A percentile compares a stretch with the other conserved stretches of the same genome.
Evolutionary conservation across 2,329 filamentous ascomycete genomes (phyloP).

Genomic region (Rhynchosporium agropyri): DNA sequence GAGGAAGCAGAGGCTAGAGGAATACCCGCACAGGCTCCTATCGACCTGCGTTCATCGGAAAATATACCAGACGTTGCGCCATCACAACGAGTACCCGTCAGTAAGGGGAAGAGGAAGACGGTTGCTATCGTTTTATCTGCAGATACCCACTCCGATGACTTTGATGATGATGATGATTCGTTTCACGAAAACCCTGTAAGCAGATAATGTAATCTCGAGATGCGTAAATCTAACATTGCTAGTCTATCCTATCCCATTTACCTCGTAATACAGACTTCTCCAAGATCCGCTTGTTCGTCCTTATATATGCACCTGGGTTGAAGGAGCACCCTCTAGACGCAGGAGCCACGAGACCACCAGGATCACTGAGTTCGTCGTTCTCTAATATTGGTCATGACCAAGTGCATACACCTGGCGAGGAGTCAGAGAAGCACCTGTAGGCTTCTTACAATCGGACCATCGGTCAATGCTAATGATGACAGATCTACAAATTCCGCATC

Average conservation of each 20-base stretch:
- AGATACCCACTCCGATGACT: constrained; percentile 61
- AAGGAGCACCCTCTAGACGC: constrained; percentile 64
- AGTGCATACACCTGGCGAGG: constrained; percentile 67
- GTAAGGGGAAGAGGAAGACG: constrained; percentile 60
- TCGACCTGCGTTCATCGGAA: constrained; percentile 35
- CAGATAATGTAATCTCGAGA: constrained; percentile 28
- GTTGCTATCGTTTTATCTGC: constrained; percentile 90
- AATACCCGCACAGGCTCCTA: constrained; percentile 42
- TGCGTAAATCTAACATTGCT: constrained; percentile 27
- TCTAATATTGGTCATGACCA: constrained; percentile 81
- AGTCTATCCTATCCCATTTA: constrained; percentile 89
- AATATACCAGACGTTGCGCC: constrained; percentile 37
- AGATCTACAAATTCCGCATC: constrained; percentile 51
- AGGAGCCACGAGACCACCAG: constrained; percentile 59
- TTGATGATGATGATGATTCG: constrained; percentile 62
- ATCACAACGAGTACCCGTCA: constrained; percentile 28
- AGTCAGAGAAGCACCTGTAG: constrained; percentile 60
- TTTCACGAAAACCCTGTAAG: constrained; percentile 82
- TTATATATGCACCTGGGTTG: constrained; percentile 84
- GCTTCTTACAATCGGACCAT: constrained; percentile 35
- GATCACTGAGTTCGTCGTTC: constrained; percentile 77
- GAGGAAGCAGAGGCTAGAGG: constrained; percentile 79
- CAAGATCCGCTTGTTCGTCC: constrained; percentile 76
- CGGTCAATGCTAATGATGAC: constrained; percentile 44
- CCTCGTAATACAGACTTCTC: constrained; percentile 75